Base-by-base conservation (phyloP, 306 rosid species). In the Canavalia gladiata region DNA sequence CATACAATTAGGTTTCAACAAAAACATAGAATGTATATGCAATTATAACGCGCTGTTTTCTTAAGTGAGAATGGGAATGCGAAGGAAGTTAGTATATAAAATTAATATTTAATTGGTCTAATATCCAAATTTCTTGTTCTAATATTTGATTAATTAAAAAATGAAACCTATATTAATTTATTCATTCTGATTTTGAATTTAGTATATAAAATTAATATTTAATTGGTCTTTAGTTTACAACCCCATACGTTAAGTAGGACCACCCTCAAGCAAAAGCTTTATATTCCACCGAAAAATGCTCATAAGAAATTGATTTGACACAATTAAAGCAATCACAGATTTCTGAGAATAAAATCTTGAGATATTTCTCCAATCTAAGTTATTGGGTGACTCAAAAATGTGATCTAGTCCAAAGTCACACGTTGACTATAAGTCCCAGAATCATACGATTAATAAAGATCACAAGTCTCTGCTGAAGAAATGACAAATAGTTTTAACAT, bases 321-420 rank as follows among this genome's bases (percentile, higher is more conserved):
- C 10, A 59, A 63, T 33, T 34, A 63, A 63, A 35, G 69, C 12
- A 63, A 10, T 63, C 69, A 63, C 30, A 35, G 4, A 35, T 12
- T 12, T 1, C 10, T 63, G 30, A 29, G 30, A 63, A 63, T 37
- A 63, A 63, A 35, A 63, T 63, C 47, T 63, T 63, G 47, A 63
- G 46, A 63, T 60, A 33, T 60, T 60, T 60, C 42, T 60, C 18
- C 67, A 9, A 57, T 57, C 50, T 45, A 45, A 57, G 10, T 28
- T 57, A 7, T 29, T 57, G 6, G 50, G 6, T 30, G n/a, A 30
- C 37, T 57, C 37, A 57, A 30, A 29, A 2, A 57, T 7, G 66
- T 57, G 66, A 60, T 31, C 3, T 11, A 60, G 69, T 35, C 9
- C 46, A 9, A 63, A 63, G 69, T 13, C 69, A 63, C 46, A 63